Percentiles rank a stretch among this genome's conserved stretches.
Conservation (phyloP, 2,329 filamentous ascomycete species). For the Arthrobotrys musiformis region DNA sequence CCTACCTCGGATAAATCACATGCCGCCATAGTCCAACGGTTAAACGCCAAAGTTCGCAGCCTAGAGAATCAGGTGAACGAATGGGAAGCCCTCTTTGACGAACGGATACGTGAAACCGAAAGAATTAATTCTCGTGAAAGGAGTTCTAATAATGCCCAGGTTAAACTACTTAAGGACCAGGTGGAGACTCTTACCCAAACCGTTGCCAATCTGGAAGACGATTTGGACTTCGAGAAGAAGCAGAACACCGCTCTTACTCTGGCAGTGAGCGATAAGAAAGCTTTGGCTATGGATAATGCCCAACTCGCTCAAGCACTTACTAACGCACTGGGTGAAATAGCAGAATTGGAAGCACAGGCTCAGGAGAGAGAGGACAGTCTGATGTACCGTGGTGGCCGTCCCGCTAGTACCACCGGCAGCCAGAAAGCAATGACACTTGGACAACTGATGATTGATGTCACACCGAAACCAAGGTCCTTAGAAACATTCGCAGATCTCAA, state of each 20-base stretch:
- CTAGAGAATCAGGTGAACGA: constrained; percentile 54
- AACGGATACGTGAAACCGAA: constrained; percentile 52
- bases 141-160: constrained; percentile 35
- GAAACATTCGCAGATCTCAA: constrained; percentile 46
- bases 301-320: constrained; percentile 51
- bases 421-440: constrained; percentile 36
- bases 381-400: constrained; percentile 23
- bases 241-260: constrained; percentile 49
- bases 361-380: constrained; percentile 40
- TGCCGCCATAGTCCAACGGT: constrained; percentile 50
- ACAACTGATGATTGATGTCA: constrained; percentile 51
- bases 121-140: constrained; percentile 41
- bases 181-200: constrained; percentile 32
- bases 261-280: constrained; percentile 52
- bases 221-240: constrained; percentile 47
- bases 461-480: constrained; percentile 43
- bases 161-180: constrained; percentile 46
- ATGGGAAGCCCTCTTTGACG: constrained; percentile 55
- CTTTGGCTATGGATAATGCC: constrained; percentile 49
- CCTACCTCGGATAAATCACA: constrained; percentile 53
- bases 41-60: constrained; percentile 51
- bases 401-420: background rate
- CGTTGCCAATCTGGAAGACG: constrained; percentile 41
- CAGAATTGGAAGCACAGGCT: constrained; percentile 40
- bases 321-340: constrained; percentile 49